Conservation (phyloP, 1,284 basidiomycete species). For the Grifola frondosa region DNA sequence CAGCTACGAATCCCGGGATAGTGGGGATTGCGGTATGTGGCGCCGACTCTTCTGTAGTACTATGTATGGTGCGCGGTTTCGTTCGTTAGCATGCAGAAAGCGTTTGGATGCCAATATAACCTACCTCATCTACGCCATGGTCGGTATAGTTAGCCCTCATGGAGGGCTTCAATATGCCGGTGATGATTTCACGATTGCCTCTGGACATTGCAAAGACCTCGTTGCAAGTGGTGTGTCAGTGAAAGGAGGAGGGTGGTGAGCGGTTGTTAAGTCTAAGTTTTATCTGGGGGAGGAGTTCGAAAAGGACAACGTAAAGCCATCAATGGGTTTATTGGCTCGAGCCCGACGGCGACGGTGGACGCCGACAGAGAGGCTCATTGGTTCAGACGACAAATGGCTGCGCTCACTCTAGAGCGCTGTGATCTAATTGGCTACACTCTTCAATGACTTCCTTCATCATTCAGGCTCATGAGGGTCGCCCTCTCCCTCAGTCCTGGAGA, state of each 20-base stretch:
- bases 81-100: neutral
- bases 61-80: constrained; percentile 18
- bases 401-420: too few species aligned
- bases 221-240: too few species aligned
- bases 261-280: too few species aligned
- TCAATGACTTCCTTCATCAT: constrained; percentile 74
- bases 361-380: too few species aligned
- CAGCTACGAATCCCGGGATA: constrained; percentile 65
- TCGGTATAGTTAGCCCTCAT: constrained; percentile 72
- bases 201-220: constrained; percentile 33
- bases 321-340: too few species aligned
- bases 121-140: constrained; percentile 64
- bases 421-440: neutral
- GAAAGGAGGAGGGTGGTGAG: too few species aligned
- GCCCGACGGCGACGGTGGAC: too few species aligned
- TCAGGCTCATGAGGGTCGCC: constrained; percentile 53
- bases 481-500: constrained; percentile 45
- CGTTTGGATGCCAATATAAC: constrained; percentile 10
- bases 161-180: constrained; percentile 55
- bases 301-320: too few species aligned
- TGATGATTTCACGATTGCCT: constrained; percentile 40
- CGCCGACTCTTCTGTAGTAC: constrained; percentile 54
- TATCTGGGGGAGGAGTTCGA: too few species aligned
- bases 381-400: too few species aligned
- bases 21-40: constrained; percentile 72